These are phyloP conservation scores for Oxyria digyna DNA, from an alignment of 148 eudicot genomes.

Conservation along the genomic window DNA sequence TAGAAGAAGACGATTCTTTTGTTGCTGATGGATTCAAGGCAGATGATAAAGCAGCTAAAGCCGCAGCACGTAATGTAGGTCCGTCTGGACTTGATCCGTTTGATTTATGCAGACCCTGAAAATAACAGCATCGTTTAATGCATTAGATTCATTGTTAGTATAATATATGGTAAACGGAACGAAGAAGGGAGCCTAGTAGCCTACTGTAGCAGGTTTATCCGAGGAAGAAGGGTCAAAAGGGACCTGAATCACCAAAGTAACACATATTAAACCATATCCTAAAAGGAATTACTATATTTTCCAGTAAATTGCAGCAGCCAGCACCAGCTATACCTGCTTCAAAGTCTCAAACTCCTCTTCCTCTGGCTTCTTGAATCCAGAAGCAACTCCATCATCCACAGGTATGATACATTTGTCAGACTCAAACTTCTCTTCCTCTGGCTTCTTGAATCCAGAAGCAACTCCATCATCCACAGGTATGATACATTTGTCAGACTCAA, in stretches of 20 bases:
- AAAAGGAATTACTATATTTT: neutral
- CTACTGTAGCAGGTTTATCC: conserved; percentile 16
- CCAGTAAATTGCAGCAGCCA: conserved; percentile 20
- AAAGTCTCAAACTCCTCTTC: too few relatives aligned
- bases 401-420: too few relatives aligned
- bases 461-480: too few relatives aligned
- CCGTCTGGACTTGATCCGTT: conserved; percentile 51
- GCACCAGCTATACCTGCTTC: conserved; percentile 59
- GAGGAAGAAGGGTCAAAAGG: conserved; percentile 64
- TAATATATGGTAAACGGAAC: neutral
- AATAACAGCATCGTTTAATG: neutral
- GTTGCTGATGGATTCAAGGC: conserved; percentile 49
- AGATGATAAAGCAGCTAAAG: conserved; percentile 55
- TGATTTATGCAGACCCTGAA: conserved; percentile 31
- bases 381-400: too few relatives aligned
- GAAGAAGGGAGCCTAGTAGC: neutral
- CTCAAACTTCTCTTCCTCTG: too few relatives aligned
- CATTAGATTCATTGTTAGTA: too few relatives aligned
- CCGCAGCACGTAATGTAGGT: conserved; percentile 66
- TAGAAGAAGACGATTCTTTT: conserved; percentile 33
- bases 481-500: too few relatives aligned
- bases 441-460: too few relatives aligned
- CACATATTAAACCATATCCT: conserved; percentile 1
- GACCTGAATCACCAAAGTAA: conserved; percentile 46
- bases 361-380: too few relatives aligned